phyloP scores from a whole-genome alignment of 179 eudicot genomes.

The Actinidia polygama region DNA sequence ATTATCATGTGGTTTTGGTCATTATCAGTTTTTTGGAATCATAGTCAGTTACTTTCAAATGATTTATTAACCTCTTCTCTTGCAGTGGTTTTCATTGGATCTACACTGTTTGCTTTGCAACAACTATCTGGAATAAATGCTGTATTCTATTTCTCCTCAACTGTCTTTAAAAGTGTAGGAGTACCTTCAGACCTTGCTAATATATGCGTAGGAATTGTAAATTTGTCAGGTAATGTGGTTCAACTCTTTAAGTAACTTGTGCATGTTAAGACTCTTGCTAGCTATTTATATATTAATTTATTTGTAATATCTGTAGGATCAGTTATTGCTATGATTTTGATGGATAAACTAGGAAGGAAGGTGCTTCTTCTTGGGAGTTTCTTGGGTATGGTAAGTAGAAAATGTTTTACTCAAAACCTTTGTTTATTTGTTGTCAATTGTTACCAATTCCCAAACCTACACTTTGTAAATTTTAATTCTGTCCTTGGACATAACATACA shows the following conservation, averaged over 20 bases:
- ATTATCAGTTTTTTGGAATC: conserved; percentile 4
- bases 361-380: conserved; percentile 88
- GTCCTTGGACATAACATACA: no score
- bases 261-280: not conserved
- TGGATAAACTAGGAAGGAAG: conserved; percentile 94
- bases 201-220: conserved; percentile 69
- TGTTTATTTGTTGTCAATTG: no score
- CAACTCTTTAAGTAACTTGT: not conserved
- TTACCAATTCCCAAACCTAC: no score
- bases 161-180: conserved; percentile 83
- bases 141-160: conserved; percentile 93
- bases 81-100: conserved; percentile 89
- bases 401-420: no score
- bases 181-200: conserved; percentile 81
- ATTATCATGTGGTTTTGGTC: not conserved
- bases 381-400: conserved; percentile 76
- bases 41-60: not conserved
- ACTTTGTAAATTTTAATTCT: no score
- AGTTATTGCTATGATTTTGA: conserved; percentile 66
- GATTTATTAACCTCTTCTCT: conserved; percentile 22
- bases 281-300: not conserved
- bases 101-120: conserved; percentile 84
- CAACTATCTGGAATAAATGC: conserved; percentile 97
- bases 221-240: conserved; percentile 60
- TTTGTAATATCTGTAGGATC: conserved; percentile 54